Evolutionary conservation across 257 asterid species (phyloP), one percentile per base, ranked within the genome.

Genomic region (Echites panduratus): DNA sequence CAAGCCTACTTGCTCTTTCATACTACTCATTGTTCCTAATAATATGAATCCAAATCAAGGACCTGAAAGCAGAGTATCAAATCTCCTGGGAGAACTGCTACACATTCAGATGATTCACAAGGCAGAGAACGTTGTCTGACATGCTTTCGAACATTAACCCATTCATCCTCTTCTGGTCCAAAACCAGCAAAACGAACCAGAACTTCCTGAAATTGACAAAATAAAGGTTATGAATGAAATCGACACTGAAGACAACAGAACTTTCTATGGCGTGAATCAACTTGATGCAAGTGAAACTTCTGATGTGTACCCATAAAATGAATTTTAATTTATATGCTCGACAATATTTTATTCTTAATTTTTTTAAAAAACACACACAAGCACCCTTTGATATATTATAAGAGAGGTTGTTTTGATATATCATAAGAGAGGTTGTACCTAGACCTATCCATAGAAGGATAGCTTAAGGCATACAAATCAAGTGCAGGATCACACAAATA

Each of bases 31-130:
- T 38, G 69, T 38, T 19, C 43, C 4, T 16, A 8, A 35, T 48
- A 65, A 72, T 40, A 63, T 48, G 53, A 14, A 38, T 41, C 61
- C 47, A 71, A 40, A 70, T 66, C 70, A 62, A 48, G 77, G 53
- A 90, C 99, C 99, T 95, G 99, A 86, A 95, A 95, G 90, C 99
- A 95, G 72, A 95, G 95, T 43, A 90, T 86, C 73, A 95, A 75
- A 85, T 95, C 97, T 56, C 84, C 85, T 10, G 95, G 92, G 48
- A 89, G 89, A 81, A 95, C 95, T 32, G 96, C 97, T 40, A 88
- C 90, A 83, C 99, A 95, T 79, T 95, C 99, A 26, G 94, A 87
- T 68, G 99, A 84, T 87, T 95, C 98, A 73, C 99, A 95, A 2
- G 99, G 99, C 68, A 95, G 94, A 26, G 99, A 95, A 58, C 98